Conservation (phyloP, 2,329 filamentous ascomycete genomes). For the Arthrinium phaeospermum region DNA sequence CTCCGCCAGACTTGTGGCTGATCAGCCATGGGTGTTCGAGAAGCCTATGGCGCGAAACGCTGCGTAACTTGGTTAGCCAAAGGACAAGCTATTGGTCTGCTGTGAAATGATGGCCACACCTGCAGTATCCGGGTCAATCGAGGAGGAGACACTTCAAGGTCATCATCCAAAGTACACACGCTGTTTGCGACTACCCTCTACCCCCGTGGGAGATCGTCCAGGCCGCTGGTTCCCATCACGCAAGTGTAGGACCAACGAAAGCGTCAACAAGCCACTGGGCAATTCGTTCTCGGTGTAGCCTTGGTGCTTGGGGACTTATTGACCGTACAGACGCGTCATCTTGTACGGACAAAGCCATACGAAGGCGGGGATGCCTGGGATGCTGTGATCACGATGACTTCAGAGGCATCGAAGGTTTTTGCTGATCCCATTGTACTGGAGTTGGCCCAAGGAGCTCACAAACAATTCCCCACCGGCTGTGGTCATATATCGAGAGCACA, state of each 20-base stretch:
- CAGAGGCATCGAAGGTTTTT: neutral
- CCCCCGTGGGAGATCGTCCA: neutral
- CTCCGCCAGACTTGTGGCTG: neutral
- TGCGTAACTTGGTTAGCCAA: neutral
- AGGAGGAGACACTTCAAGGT: neutral
- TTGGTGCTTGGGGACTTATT: neutral
- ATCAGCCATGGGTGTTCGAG: neutral
- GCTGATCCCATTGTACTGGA: neutral
- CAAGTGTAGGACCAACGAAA: neutral
- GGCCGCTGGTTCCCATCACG: neutral
- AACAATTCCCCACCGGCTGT: neutral
- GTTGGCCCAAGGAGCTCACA: constrained; percentile 2
- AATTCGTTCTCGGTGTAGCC: neutral
- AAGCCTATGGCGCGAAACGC: neutral
- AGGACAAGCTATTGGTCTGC: neutral
- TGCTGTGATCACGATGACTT: neutral
- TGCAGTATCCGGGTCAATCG: neutral
- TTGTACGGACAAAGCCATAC: constrained; percentile 2
- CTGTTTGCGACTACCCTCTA: neutral
- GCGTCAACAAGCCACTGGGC: neutral
- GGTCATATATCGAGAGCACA: neutral
- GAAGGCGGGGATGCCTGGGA: constrained; percentile 8
- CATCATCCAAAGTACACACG: neutral
- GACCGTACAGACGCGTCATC: constrained; percentile 9
- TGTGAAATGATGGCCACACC: neutral